Percentiles rank a stretch among this genome's conserved stretches.
These are phyloP conservation scores for Cytospora piceae DNA, from an alignment of 2,329 filamentous ascomycete genomes.

Conservation along the genomic window DNA sequence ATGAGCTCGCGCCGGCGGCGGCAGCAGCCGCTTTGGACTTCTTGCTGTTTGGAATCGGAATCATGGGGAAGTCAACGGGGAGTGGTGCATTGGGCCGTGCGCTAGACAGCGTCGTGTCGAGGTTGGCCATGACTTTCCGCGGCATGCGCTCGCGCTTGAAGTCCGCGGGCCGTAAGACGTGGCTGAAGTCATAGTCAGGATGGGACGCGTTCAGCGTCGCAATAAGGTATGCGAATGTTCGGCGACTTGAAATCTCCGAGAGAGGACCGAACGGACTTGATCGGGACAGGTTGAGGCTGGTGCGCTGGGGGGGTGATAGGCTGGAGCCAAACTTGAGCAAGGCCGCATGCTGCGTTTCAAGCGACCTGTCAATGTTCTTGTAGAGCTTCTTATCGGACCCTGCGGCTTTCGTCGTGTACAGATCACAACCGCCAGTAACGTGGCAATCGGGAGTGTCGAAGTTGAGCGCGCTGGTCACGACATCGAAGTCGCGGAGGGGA, in stretches of 20 bases:
- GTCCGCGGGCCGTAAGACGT: constrained; percentile 84
- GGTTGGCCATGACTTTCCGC: constrained; percentile 79
- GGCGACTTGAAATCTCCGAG: constrained; percentile 83
- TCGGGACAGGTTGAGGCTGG: constrained; percentile 74
- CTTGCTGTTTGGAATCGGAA: constrained; percentile 45
- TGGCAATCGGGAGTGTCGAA: constrained; percentile 94
- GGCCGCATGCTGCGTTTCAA: constrained; percentile 90
- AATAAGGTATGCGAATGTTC: constrained; percentile 94
- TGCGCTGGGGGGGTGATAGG: constrained; percentile 79
- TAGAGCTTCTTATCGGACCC: constrained; percentile 96
- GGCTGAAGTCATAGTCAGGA: constrained; percentile 95
- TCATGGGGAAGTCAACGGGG: constrained; percentile 48
- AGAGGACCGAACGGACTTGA: constrained; percentile 92
- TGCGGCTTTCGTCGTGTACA: constrained; percentile 96
- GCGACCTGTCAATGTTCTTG: constrained; percentile 88
- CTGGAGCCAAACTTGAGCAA: constrained; percentile 84
- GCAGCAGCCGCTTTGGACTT: constrained; percentile 45
- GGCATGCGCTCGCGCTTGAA: constrained; percentile 85
- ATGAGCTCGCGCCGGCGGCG: constrained; percentile 46
- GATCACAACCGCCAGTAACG: constrained; percentile 89
- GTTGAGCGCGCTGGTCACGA: constrained; percentile 89
- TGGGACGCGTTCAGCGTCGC: constrained; percentile 96
- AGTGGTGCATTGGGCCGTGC: constrained; percentile 66
- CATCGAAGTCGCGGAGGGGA: constrained; percentile 86
- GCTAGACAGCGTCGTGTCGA: constrained; percentile 87